Base-by-base conservation (phyloP, 345 rosid genomes). In the Lepidium aucheri region DNA sequence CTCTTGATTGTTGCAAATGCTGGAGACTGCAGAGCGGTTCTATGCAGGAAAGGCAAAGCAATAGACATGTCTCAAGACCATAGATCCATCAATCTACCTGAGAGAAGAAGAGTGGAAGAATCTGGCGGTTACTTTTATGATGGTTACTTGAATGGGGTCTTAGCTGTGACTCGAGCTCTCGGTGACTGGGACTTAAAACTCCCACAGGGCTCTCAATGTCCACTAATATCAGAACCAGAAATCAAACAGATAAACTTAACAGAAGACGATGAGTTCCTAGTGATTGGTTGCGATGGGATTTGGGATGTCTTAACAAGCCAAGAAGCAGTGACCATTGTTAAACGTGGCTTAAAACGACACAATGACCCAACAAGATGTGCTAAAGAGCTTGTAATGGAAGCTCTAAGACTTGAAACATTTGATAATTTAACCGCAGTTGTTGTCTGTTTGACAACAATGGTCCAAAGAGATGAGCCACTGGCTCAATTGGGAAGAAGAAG, bases 251-350 rank as follows among this genome's bases (percentile, higher is more conserved):
- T 78, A 60, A 77, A 76, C 15, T 58, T 93, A 10, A 83, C 85
- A 1, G 93, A 87, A 71, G 96, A 89, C 0, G 98, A 89, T 11
- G 98, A 93, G 78, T 93, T 93, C 68, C 87, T 93, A 15, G 81
- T 93, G 16, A 82, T 93, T 0, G 96, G 94, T 0, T 93, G 97
- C 60, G 98, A 93, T 9, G 98, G 98, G 38, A 80, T 93, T 9
- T 93, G 97, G 96, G 98, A 93, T 63, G 96, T 84, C 1, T 80
- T 93, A 86, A 74, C 94, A 16, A 92, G 98, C 70, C 96, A 93
- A 81, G 80, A 81, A 28, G 98, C 98, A 0, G 94, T 87, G 12
- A 79, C 61, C 43, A 42, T 87, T 4, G 96, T 88, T 12, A 84
- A 79, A 8, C 82, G 79, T 24, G 84, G 90, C 26, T 74, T 93